Percentiles rank a stretch among this genome's conserved stretches.
Evolutionary conservation across 345 rosid species (phyloP).

Genomic region (Eucalyptus curtisii): DNA sequence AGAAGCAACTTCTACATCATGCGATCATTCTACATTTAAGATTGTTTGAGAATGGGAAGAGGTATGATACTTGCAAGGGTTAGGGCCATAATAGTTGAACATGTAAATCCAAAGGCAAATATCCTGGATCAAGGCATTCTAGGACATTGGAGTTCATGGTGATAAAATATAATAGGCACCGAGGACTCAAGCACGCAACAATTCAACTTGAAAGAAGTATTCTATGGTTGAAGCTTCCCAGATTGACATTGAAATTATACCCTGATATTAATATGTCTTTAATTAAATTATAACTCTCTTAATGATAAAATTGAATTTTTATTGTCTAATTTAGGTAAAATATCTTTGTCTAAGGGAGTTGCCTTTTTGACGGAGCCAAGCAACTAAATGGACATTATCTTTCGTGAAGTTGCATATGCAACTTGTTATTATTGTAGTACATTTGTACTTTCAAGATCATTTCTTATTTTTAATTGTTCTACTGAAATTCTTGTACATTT

Average conservation of each 20-base stretch:
- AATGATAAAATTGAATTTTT: not conserved
- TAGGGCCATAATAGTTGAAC: no score
- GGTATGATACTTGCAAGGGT: not conserved
- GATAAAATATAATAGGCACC: not conserved
- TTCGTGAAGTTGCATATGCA: not conserved
- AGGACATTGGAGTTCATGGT: not conserved
- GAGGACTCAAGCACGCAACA: not conserved
- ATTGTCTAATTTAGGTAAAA: not conserved
- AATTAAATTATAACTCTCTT: no score
- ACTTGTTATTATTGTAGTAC: not conserved
- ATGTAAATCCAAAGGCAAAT: not conserved
- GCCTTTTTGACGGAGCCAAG: not conserved
- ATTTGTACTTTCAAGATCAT: no score
- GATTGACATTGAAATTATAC: not conserved
- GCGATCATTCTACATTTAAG: not conserved
- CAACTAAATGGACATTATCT: not conserved
- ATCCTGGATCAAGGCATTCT: not conserved
- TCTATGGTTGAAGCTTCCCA: not conserved
- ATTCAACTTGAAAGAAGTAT: not conserved
- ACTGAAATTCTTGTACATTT: not conserved
- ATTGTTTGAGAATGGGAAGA: not conserved
- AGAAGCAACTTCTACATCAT: not conserved
- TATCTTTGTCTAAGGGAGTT: not conserved
- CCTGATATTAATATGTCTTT: no score
- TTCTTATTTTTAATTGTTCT: not conserved